These are phyloP conservation scores for Scedosporium minutisporum DNA, from an alignment of 2,329 filamentous ascomycete species.

Conservation along the genomic window DNA sequence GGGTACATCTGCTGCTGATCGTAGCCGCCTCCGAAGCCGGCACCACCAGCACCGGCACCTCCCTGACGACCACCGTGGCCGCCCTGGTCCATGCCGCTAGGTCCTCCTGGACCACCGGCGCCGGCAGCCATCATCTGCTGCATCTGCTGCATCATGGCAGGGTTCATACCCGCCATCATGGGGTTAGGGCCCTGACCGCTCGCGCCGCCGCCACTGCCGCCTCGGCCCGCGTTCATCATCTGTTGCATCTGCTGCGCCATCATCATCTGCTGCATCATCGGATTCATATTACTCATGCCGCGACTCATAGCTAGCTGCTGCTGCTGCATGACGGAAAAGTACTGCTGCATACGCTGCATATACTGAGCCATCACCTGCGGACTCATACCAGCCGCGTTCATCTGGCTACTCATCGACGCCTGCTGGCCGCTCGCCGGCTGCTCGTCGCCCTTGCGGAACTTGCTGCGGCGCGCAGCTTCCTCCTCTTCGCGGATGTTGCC, in stretches of 20 bases:
- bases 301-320: constrained; percentile 63
- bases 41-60: constrained; percentile 2
- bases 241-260: constrained; percentile 60
- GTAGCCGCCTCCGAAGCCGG: constrained; percentile 5
- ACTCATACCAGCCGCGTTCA: constrained; percentile 61
- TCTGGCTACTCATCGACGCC: constrained; percentile 26
- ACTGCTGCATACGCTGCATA: constrained; percentile 97
- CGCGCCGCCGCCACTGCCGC: constrained; percentile 21
- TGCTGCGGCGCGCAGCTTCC: constrained; percentile 53
- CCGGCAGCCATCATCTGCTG: constrained; percentile 26
- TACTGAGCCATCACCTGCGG: constrained; percentile 98
- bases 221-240: constrained; percentile 41
- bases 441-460: constrained; percentile 47
- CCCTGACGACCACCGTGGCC: constrained; percentile 7
- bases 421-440: constrained; percentile 25
- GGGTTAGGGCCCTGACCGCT: constrained; percentile 18
- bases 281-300: constrained; percentile 57
- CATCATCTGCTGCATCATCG: constrained; percentile 69
- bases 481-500: constrained; percentile 92
- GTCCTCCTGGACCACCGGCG: constrained; percentile 17
- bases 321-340: constrained; percentile 90
- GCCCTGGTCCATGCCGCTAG: constrained; percentile 27
- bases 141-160: constrained; percentile 52
- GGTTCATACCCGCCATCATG: constrained; percentile 34
- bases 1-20: constrained; percentile 14